A percentile compares a stretch with the other conserved stretches of the same genome.
Conservation (phyloP, 129 eudicot genomes). For the Silybum marianum region DNA sequence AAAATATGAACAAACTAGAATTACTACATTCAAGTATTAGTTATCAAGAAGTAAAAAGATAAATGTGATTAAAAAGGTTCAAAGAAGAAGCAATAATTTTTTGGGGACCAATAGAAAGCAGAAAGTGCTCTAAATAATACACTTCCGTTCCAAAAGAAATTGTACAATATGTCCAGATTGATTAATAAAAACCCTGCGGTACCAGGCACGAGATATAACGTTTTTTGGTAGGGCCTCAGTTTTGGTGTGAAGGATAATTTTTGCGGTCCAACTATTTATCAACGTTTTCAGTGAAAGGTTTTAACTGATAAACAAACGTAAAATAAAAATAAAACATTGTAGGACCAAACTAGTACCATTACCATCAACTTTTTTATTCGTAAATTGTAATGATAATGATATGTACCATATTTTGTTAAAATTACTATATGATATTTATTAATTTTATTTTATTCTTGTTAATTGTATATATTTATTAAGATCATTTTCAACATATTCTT, state of each 20-base stretch:
- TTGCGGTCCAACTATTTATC: not conserved
- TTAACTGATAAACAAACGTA: not conserved
- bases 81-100: not conserved
- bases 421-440: too few species aligned
- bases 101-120: not conserved
- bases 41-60: not conserved
- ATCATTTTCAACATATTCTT: too few species aligned
- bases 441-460: too few species aligned
- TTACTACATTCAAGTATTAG: not conserved
- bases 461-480: too few species aligned
- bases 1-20: not conserved
- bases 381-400: not conserved
- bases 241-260: not conserved
- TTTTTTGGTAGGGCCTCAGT: not conserved
- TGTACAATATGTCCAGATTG: not conserved
- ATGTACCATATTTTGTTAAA: not conserved
- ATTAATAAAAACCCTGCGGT: not conserved
- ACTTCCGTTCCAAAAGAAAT: too few species aligned
- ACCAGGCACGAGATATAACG: not conserved
- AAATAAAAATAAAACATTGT: not conserved
- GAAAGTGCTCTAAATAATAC: not conserved
- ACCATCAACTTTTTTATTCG: not conserved
- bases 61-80: not conserved
- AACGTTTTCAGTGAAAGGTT: not conserved
- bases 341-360: not conserved